phyloP scores from a whole-genome alignment of 2,329 filamentous ascomycete species.

The Neonectria punicea region DNA sequence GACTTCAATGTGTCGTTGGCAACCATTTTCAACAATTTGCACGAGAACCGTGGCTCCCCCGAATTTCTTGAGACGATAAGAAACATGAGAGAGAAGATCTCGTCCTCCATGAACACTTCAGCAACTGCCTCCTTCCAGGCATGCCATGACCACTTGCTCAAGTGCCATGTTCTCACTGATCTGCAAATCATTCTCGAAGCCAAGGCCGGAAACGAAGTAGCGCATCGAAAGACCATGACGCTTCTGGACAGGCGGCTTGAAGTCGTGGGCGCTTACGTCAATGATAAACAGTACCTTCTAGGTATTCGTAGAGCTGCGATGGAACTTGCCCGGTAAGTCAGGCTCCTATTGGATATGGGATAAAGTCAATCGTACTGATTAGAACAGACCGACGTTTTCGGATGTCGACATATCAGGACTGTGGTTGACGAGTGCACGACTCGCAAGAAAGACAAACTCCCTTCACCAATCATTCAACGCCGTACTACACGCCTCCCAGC shows the following conservation, averaged over 20 bases:
- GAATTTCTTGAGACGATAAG: conserved; percentile 68
- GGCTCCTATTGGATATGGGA: background rate
- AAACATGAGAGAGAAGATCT: conserved; percentile 74
- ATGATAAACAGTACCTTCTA: conserved; percentile 93
- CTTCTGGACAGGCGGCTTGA: conserved; percentile 81
- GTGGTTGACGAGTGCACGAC: conserved; percentile 86
- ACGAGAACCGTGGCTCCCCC: conserved; percentile 62
- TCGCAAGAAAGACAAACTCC: conserved; percentile 87
- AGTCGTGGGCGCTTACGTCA: conserved; percentile 86
- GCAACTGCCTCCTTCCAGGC: conserved; percentile 83
- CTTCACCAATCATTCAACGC: conserved; percentile 92
- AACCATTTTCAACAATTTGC: conserved; percentile 64
- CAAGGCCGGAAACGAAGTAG: conserved; percentile 55
- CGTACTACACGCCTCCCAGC: conserved; percentile 85
- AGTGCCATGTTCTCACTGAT: conserved; percentile 88
- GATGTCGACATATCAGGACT: conserved; percentile 81
- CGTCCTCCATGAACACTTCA: conserved; percentile 78
- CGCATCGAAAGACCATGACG: conserved; percentile 46
- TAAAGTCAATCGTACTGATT: conserved; percentile 13
- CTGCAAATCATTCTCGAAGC: conserved; percentile 77
- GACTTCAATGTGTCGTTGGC: conserved; percentile 90
- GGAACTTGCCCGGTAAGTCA: conserved; percentile 76
- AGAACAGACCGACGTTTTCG: conserved; percentile 66
- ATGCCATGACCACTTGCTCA: conserved; percentile 85
- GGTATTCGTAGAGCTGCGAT: conserved; percentile 88